Evolutionary conservation across 345 rosid genomes (phyloP).

Genomic region (Rubroshorea leprosula): DNA sequence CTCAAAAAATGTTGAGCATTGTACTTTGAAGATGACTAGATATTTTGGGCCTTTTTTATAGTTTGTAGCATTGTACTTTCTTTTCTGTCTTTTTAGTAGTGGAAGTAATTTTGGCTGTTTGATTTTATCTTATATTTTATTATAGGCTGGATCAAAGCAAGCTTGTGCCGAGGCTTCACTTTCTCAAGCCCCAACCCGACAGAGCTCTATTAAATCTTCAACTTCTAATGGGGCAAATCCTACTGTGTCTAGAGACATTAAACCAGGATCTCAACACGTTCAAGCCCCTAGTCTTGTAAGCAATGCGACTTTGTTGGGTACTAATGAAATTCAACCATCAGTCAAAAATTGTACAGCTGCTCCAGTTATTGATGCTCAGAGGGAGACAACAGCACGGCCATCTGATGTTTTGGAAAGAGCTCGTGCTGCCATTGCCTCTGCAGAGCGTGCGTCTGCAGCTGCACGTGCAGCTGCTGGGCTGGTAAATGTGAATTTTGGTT

Average conservation of each 20-base stretch:
- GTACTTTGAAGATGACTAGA: too few species aligned
- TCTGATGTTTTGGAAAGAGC: slow-evolving; percentile 75
- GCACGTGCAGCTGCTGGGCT: slow-evolving; percentile 89
- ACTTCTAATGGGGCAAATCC: slow-evolving; percentile 37
- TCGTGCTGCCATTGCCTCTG: slow-evolving; percentile 74
- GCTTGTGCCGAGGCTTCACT: slow-evolving; percentile 29
- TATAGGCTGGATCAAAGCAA: slow-evolving; percentile 70
- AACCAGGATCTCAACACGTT: slow-evolving; percentile 29
- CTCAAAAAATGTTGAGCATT: too few species aligned
- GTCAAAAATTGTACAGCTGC: slow-evolving; percentile 17
- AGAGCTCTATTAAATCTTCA: slow-evolving; percentile 27
- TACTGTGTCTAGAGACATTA: slow-evolving; percentile 14
- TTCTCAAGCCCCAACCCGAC: slow-evolving; percentile 32
- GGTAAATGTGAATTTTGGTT: slow-evolving; percentile 45
- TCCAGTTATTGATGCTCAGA: slow-evolving; percentile 17
- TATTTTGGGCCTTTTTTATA: too few species aligned
- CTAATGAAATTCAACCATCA: slow-evolving; percentile 34
- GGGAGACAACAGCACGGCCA: slow-evolving; percentile 26
- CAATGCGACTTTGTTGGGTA: slow-evolving; percentile 11
- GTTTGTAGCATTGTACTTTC: too few species aligned
- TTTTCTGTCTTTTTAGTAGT: too few species aligned
- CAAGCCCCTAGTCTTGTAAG: slow-evolving; percentile 26
- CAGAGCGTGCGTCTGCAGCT: slow-evolving; percentile 71
- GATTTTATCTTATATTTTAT: slow-evolving; percentile 13
- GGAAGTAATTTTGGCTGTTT: too few species aligned